These are phyloP conservation scores for Aeminium ludgeri DNA, from an alignment of 495 filamentous ascomycete species.

Conservation along the genomic window DNA sequence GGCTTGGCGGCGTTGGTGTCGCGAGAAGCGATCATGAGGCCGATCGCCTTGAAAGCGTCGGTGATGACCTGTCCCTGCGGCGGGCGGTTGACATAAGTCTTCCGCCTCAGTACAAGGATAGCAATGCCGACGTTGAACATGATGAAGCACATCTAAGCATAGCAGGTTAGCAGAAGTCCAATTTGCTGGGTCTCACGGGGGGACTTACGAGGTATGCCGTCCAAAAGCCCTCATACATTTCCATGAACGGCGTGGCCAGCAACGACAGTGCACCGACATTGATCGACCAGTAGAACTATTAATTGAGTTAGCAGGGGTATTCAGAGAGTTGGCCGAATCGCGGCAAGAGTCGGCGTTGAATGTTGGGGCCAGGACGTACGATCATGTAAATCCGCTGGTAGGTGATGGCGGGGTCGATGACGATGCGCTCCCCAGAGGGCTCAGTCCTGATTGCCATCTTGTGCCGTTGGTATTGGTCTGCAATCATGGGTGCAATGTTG, in stretches of 20 bases:
- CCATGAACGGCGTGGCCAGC: constrained; percentile 48
- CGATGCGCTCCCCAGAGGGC: constrained; percentile 52
- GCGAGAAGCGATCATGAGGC: constrained; percentile 36
- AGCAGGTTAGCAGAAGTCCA: no score
- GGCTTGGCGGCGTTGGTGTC: constrained; percentile 40
- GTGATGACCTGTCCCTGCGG: constrained; percentile 47
- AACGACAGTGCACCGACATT: constrained; percentile 57
- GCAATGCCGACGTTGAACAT: constrained; percentile 39
- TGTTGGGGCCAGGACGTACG: no score
- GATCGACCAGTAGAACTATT: constrained; percentile 35
- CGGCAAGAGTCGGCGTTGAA: no score
- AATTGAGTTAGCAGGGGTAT: no score
- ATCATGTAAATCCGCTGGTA: constrained; percentile 57
- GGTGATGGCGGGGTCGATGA: constrained; percentile 60
- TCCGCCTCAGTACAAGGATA: constrained; percentile 37
- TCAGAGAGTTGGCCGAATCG: no score
- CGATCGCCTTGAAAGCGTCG: constrained; percentile 42
- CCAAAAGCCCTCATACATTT: constrained; percentile 55
- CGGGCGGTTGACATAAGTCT: constrained; percentile 43
- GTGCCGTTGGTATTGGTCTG: constrained; percentile 56
- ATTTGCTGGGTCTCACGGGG: no score
- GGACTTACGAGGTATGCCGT: constrained; percentile 38
- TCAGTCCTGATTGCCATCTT: constrained; percentile 34
- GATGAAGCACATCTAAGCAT: constrained; percentile 35
- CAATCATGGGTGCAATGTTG: constrained; percentile 48